These are phyloP conservation scores for Cucumis melo DNA, from an alignment of 306 rosid species.

Conservation along the genomic window DNA sequence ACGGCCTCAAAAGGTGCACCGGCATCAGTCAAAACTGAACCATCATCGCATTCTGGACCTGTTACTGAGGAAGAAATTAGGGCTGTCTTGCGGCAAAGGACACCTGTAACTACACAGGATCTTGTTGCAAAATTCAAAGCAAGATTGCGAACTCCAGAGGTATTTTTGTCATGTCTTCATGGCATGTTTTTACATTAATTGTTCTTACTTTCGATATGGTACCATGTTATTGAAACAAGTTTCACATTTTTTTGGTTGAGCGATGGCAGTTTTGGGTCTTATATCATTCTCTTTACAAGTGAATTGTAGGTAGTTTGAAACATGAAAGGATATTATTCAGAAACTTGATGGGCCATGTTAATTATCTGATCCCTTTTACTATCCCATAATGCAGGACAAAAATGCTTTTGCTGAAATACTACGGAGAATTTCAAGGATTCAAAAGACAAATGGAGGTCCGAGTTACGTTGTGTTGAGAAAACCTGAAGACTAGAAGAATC, in stretches of 20 bases:
- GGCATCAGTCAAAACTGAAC: slow-evolving; percentile 21
- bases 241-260: neutral
- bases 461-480: slow-evolving; percentile 60
- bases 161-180: slow-evolving; percentile 12
- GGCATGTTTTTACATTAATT: neutral
- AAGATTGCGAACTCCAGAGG: slow-evolving; percentile 57
- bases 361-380: neutral
- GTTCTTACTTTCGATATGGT: neutral
- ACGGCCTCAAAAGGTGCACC: slow-evolving; percentile 34
- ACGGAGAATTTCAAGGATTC: slow-evolving; percentile 79
- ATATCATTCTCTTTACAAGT: neutral
- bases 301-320: neutral
- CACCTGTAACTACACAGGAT: slow-evolving; percentile 84
- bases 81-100: slow-evolving; percentile 66
- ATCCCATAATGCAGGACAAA: slow-evolving; percentile 57
- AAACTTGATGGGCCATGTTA: neutral
- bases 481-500: neutral
- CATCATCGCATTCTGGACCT: slow-evolving; percentile 56
- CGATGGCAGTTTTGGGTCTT: neutral
- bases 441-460: slow-evolving; percentile 60
- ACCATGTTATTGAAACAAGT: neutral
- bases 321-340: neutral
- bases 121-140: slow-evolving; percentile 86
- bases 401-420: slow-evolving; percentile 76
- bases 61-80: slow-evolving; percentile 85